phyloP scores from a whole-genome alignment of 2,329 filamentous ascomycete genomes.

The Diplodia corticola region DNA sequence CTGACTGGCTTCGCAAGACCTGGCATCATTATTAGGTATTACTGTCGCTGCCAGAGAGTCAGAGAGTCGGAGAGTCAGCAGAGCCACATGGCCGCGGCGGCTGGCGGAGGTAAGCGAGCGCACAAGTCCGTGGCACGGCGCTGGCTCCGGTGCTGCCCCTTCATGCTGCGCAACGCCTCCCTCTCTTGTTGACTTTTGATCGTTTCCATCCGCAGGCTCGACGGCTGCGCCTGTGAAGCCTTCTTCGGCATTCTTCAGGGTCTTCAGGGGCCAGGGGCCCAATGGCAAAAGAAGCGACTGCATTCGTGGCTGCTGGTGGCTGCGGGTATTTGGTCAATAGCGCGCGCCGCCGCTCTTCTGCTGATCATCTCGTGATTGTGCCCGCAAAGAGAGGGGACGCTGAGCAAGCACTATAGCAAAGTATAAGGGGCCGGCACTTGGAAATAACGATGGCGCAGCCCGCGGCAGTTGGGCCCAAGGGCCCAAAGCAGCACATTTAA shows the following conservation, averaged over 20 bases:
- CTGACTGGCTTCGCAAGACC: neutral
- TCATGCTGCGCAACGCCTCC: neutral
- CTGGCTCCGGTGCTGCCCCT: constrained; percentile 1
- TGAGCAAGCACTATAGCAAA: neutral
- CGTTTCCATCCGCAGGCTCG: neutral
- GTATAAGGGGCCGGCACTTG: neutral
- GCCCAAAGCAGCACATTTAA: neutral
- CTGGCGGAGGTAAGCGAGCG: constrained; percentile 7
- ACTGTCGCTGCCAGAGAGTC: neutral
- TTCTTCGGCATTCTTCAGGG: constrained; percentile 8
- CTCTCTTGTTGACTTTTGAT: no score
- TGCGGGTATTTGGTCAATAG: constrained; percentile 11
- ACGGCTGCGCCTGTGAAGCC: neutral
- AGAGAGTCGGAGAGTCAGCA: neutral
- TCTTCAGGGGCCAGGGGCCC: constrained; percentile 1
- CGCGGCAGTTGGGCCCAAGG: neutral
- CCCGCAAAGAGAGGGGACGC: neutral
- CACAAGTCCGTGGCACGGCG: constrained; percentile 15
- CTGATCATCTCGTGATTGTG: constrained; percentile 8
- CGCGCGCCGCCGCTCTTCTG: neutral
- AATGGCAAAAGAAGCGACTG: neutral
- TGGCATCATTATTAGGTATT: no score
- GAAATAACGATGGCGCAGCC: neutral
- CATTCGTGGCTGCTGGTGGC: neutral
- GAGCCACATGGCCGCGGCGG: neutral